Base-by-base conservation (phyloP, 345 rosid species). In the Aquilaria malaccensis region DNA sequence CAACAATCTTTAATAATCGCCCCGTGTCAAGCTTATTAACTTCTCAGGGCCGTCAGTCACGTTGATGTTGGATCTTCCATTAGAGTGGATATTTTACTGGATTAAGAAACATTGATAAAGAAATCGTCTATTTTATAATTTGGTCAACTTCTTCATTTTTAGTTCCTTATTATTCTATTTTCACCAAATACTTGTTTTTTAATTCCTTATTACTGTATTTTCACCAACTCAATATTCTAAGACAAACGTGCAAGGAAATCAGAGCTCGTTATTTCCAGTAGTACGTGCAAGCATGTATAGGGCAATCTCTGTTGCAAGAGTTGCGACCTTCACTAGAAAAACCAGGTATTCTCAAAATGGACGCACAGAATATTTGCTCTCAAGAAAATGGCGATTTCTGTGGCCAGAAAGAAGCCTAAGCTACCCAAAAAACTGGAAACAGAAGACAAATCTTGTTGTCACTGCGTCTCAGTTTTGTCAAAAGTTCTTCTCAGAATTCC, bases 261-360 rank as follows among this genome's bases (percentile, higher is more conserved):
- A 46, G 55, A 50, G 52, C 30, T 64, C 43, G 33, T 59, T 22
- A 22, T 22, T 22, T 22, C 22, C 47, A 62, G 47, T 51, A 50
- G 56, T 61, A 79, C 88, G 81, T 82, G 91, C 87, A 64, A n/a
- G 60, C 87, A 76, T 68, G 80, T 71, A n/a, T 15, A 55, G 33
- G 29, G 52, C 11, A 12, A 9, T 7, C 14, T 11, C 33, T 2
- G 7, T 2, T 13, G 6, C 9, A 43, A 3, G 37, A 54, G 14
- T 50, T 66, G 30, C 59, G 15, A 29, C 59, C 58, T 30, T 11
- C 54, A 59, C 64, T 77, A 81, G 72, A 80, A 67, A 78, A 77
- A 75, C 67, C 74, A 50, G 60, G 54, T 56, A 5, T 60, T 22
- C 22, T 22, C 22, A 22, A 31, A 61, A 58, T 37, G 58, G 22